A percentile compares a stretch with the other conserved stretches of the same genome.
Evolutionary conservation across 192 early-diverging fungal genomes (phyloP).

Genomic region (Kappamyces sp.): DNA sequence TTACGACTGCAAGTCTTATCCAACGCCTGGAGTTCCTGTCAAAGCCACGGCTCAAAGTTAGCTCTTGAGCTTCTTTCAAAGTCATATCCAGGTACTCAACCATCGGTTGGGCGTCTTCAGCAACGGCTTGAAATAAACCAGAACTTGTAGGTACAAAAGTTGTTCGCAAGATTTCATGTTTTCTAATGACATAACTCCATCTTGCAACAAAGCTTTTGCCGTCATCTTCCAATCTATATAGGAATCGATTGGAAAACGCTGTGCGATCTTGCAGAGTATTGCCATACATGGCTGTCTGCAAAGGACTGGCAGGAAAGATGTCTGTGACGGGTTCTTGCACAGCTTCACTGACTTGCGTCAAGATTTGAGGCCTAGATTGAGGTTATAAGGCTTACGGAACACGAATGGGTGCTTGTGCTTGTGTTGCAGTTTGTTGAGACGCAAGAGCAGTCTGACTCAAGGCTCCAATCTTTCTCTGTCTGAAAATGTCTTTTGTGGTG

Average conservation of each 20-base stretch:
- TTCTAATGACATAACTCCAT: neutral
- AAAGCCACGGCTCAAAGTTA: neutral
- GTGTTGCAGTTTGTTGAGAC: neutral
- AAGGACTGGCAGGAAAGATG: slow-evolving; percentile 7
- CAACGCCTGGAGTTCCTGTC: neutral
- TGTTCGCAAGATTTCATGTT: neutral
- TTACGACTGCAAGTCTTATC: neutral
- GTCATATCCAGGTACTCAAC: too few relatives aligned
- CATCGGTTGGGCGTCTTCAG: too few relatives aligned
- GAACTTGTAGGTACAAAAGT: slow-evolving; percentile 1
- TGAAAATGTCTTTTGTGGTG: slow-evolving; percentile 1
- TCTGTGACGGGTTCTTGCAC: neutral
- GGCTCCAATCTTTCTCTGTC: neutral
- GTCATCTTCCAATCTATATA: neutral
- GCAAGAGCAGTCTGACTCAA: neutral
- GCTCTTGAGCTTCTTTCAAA: too few relatives aligned
- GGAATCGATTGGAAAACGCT: slow-evolving; percentile 5
- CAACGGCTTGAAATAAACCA: slow-evolving; percentile 2
- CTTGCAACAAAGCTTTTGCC: neutral
- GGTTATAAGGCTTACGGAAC: neutral
- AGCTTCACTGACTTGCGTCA: neutral
- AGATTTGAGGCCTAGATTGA: neutral
- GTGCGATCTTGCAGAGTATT: neutral
- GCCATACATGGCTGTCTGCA: neutral
- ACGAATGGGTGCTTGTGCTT: neutral